Evolutionary conservation across 139 green algal species (phyloP), one percentile per base, ranked within the genome.

Genomic region (Ettlia oleoabundans): DNA sequence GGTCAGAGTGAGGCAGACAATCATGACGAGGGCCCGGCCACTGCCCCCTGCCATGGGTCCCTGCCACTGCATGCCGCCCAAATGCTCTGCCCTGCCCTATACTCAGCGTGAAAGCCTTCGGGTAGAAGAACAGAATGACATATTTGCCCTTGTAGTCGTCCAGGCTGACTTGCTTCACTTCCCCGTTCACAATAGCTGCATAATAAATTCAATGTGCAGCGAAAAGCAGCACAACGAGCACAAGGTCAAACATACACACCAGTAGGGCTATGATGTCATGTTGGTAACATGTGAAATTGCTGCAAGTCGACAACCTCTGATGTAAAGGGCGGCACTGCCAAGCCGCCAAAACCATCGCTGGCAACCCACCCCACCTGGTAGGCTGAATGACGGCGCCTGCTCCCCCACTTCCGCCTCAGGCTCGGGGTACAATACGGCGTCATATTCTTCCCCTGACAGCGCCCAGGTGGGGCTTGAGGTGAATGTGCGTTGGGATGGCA

Each of bases 131-230:
- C 18, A 86, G 67, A 18, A 86, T 80, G 41, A 84, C 73, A 28
- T 84, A 86, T 76, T 93, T 92, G 6, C 91, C 89, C 86, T 87
- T 90, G 91, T 95, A 96, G 75, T 95, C 89, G 19, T 32, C 70
- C 30, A 94, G 85, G 26, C 35, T 72, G 24, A 96, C 78, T 6
- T 82, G 80, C 40, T 82, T 87, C 30, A 95, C 89, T 63, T 96
- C 92, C 2, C 87, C 88, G 40, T 94, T 86, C 24, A 95, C 80
- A 2, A 95, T 83, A 41, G 92, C 93, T 92, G 91, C 84, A 78
- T 52, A 82, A 35, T 10, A 52, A 32, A 81, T 40, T 47, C 10
- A 15, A 10, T 10, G 13, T 10, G 47, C 13, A 24, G 47, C 47
- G 47, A 3, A 70, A 55, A n/a, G n/a, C 3, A 53, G 15, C 64